A percentile compares a stretch with the other conserved stretches of the same genome.
Evolutionary conservation across 2,329 filamentous ascomycete genomes (phyloP).

Genomic region (Lizonia empirigonia): DNA sequence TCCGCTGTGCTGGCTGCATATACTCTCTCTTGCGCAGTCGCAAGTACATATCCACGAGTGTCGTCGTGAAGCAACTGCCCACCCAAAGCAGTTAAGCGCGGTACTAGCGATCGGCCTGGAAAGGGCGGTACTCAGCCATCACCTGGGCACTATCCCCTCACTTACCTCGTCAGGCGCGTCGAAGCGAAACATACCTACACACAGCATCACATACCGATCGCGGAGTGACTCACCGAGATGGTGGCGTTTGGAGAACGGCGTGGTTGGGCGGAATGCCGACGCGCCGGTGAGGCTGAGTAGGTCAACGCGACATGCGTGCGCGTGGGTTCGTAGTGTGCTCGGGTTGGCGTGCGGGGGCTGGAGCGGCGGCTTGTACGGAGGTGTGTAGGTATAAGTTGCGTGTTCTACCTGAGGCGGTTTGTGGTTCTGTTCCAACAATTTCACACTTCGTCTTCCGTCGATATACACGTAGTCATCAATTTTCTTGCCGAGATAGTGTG

Average conservation of each 20-base stretch:
- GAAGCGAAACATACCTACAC: conserved; percentile 3
- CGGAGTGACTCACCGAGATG: neutral
- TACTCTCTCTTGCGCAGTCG: no score
- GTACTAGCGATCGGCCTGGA: conserved; percentile 1
- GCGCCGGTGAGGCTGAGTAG: neutral
- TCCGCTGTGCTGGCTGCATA: no score
- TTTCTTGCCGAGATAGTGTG: neutral
- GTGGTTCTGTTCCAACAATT: neutral
- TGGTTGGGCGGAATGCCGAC: neutral
- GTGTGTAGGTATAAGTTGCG: neutral
- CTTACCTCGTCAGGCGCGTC: conserved; percentile 2
- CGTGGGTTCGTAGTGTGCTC: neutral
- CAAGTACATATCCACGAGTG: no score
- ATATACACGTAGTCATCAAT: no score
- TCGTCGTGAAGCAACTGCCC: no score
- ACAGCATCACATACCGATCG: neutral
- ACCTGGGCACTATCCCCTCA: neutral
- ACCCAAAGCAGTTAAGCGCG: no score
- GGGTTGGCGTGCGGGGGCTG: neutral
- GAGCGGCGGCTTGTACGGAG: neutral
- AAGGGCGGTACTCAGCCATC: neutral
- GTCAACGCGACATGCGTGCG: neutral
- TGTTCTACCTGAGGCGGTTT: neutral
- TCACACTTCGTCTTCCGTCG: no score
- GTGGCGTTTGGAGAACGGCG: neutral